A percentile compares a stretch with the other conserved stretches of the same genome.
Conservation (phyloP, 345 rosid genomes). For the Eucalyptus cloeziana region DNA sequence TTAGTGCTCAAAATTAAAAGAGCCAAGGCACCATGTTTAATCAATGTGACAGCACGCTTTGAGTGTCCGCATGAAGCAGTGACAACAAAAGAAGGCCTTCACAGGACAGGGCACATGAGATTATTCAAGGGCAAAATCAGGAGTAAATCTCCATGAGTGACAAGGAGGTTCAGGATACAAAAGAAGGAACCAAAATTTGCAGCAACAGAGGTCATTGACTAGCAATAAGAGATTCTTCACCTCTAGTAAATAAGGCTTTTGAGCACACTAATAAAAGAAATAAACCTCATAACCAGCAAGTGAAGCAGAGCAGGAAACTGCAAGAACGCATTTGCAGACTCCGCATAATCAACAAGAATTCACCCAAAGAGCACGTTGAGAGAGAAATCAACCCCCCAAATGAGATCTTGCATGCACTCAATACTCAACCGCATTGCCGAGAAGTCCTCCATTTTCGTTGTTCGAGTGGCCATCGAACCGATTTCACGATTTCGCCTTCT, state of each 20-base stretch:
- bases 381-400: not conserved
- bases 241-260: not conserved
- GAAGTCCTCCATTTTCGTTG: not conserved
- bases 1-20: not conserved
- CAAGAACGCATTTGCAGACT: not conserved
- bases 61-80: not conserved
- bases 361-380: constrained; percentile 1
- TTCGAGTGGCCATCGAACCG: not conserved
- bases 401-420: not conserved
- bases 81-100: not conserved
- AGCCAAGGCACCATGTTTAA: not conserved
- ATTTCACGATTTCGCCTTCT: not conserved
- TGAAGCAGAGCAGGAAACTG: not conserved
- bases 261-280: not conserved
- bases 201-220: not conserved
- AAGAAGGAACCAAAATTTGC: not conserved
- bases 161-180: not conserved
- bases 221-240: not conserved
- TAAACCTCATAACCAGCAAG: not conserved
- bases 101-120: not conserved
- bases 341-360: not conserved
- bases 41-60: not conserved
- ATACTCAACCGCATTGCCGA: not conserved
- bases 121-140: not conserved
- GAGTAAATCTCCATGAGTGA: not conserved